Conservation (phyloP, 495 filamentous ascomycete genomes). For the Terfezia claveryi region DNA sequence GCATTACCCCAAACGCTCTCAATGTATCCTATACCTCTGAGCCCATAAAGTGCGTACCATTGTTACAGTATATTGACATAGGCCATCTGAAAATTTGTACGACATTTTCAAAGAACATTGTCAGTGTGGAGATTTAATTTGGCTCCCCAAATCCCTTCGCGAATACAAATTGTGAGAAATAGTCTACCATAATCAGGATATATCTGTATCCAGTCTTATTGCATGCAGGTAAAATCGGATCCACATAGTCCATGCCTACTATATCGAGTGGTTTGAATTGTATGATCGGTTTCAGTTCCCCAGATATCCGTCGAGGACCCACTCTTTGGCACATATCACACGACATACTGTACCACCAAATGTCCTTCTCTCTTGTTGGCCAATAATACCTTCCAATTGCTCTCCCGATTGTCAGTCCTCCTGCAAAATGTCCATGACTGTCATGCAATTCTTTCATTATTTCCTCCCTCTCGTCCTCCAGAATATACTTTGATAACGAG, state of each 20-base stretch:
- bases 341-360: background rate
- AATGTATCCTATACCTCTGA: too few species aligned
- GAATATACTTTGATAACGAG: background rate
- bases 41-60: background rate
- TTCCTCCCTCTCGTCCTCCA: background rate
- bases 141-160: slow-evolving; percentile 37
- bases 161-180: slow-evolving; percentile 23
- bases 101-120: background rate
- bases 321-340: background rate
- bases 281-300: background rate
- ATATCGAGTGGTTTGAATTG: background rate
- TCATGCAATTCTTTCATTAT: background rate
- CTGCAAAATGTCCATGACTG: background rate
- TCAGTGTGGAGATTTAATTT: background rate
- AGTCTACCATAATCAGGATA: slow-evolving; percentile 1
- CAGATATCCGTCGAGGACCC: background rate
- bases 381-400: background rate
- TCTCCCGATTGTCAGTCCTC: background rate
- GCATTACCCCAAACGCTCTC: too few species aligned
- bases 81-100: background rate
- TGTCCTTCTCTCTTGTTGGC: background rate
- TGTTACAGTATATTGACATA: background rate
- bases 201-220: background rate
- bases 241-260: background rate
- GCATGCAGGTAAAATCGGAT: background rate